Conservation (phyloP, 2,329 filamentous ascomycete genomes). For the Pseudogymnoascus sp. region DNA sequence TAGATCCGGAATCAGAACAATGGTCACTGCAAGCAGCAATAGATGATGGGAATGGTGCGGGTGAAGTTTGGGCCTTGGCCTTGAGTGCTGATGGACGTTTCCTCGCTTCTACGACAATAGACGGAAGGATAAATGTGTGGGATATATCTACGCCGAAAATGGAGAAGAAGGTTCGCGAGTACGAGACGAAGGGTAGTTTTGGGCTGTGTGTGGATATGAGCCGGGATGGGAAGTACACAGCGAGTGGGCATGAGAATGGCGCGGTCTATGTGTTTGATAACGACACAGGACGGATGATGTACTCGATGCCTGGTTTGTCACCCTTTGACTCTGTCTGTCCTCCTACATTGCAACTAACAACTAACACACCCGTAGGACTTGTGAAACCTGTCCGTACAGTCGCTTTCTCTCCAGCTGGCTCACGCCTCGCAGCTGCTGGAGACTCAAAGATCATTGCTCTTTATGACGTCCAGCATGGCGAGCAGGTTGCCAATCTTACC, state of each 20-base stretch:
- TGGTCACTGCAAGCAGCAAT: constrained; percentile 45
- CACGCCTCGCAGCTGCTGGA: constrained; percentile 78
- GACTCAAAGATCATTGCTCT: constrained; percentile 83
- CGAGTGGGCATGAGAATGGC: constrained; percentile 87
- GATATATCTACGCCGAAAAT: constrained; percentile 37
- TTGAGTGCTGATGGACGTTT: constrained; percentile 77
- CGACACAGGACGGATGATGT: constrained; percentile 72
- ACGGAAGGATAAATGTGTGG: constrained; percentile 87
- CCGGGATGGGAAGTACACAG: constrained; percentile 73
- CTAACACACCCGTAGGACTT: constrained; percentile 47
- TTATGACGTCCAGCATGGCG: constrained; percentile 86
- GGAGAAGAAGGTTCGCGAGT: constrained; percentile 63
- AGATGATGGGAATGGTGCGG: constrained; percentile 48
- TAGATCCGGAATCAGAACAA: constrained; percentile 47
- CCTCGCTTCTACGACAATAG: constrained; percentile 78
- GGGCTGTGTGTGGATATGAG: constrained; percentile 79
- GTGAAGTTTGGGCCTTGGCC: constrained; percentile 79
- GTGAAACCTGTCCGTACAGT: constrained; percentile 79
- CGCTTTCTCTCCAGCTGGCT: constrained; percentile 79
- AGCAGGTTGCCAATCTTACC: constrained; percentile 78
- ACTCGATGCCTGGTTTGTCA: constrained; percentile 69
- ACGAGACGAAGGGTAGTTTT: constrained; percentile 89
- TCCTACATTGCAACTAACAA: neutral
- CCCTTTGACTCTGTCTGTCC: neutral
- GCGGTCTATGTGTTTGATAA: constrained; percentile 94